A percentile compares a stretch with the other conserved stretches of the same genome.
Evolutionary conservation across 345 rosid genomes (phyloP).

Genomic region (Mangifera indica): DNA sequence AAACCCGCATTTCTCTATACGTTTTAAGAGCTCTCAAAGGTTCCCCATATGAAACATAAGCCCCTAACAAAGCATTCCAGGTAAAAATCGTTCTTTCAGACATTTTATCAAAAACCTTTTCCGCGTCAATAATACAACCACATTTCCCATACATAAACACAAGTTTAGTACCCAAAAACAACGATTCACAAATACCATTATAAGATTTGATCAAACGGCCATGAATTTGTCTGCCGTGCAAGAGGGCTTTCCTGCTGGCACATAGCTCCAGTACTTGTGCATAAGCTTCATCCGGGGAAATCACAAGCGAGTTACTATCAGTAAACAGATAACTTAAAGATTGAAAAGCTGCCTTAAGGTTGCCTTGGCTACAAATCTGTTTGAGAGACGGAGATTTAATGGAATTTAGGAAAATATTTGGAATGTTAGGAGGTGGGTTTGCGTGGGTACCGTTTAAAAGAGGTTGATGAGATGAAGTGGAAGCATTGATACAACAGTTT

Average conservation of each 20-base stretch:
- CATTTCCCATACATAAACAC: slow-evolving; percentile 71
- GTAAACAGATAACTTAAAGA: slow-evolving; percentile 22
- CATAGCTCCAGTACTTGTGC: slow-evolving; percentile 54
- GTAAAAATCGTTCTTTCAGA: slow-evolving; percentile 51
- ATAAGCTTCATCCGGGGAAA: slow-evolving; percentile 33
- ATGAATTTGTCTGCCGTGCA: slow-evolving; percentile 55
- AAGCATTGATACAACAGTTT: slow-evolving; percentile 1
- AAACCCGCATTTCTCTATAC: slow-evolving; percentile 47
- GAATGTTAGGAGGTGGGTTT: slow-evolving; percentile 22
- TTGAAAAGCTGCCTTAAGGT: slow-evolving; percentile 42
- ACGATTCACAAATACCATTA: slow-evolving; percentile 11
- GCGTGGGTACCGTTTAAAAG: slow-evolving; percentile 21
- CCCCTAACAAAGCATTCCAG: slow-evolving; percentile 82
- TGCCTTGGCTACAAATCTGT: slow-evolving; percentile 30
- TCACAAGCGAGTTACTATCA: background rate
- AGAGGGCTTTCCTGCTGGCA: slow-evolving; percentile 36
- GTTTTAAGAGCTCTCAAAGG: slow-evolving; percentile 48
- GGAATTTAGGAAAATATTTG: slow-evolving; percentile 12
- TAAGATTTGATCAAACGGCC: slow-evolving; percentile 49
- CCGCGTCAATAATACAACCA: slow-evolving; percentile 49
- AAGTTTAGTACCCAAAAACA: slow-evolving; percentile 61
- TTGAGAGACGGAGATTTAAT: slow-evolving; percentile 24
- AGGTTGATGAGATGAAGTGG: slow-evolving; percentile 16
- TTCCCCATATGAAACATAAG: slow-evolving; percentile 53
- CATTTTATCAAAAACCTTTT: slow-evolving; percentile 67